Evolutionary conservation across 805 yeast genomes (phyloP).

Genomic region (Yamadazyma nakazawae): DNA sequence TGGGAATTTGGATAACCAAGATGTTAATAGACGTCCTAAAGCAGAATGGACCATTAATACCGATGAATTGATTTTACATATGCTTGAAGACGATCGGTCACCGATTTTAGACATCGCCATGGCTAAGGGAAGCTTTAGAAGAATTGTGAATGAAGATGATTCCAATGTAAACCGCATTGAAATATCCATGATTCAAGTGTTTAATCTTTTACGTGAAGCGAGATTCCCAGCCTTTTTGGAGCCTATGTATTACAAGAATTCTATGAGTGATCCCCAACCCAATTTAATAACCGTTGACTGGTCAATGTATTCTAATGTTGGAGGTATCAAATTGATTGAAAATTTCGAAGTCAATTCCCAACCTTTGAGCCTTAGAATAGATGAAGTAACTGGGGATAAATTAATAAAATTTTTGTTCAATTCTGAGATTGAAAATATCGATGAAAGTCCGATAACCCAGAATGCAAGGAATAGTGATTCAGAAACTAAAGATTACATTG

Average conservation of each 20-base stretch:
- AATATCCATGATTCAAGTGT: slow-evolving; percentile 36
- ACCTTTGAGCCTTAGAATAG: slow-evolving; percentile 38
- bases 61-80: slow-evolving; percentile 37
- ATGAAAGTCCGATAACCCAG: slow-evolving; percentile 19
- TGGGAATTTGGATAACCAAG: slow-evolving; percentile 26
- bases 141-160: slow-evolving; percentile 38
- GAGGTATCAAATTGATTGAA: slow-evolving; percentile 41
- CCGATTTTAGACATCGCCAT: slow-evolving; percentile 39
- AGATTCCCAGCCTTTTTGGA: slow-evolving; percentile 31
- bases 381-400: slow-evolving; percentile 37
- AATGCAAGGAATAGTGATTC: slow-evolving; percentile 5
- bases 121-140: slow-evolving; percentile 30
- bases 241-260: slow-evolving; percentile 18
- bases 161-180: slow-evolving; percentile 37
- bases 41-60: slow-evolving; percentile 37
- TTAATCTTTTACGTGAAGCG: slow-evolving; percentile 31
- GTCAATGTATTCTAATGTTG: slow-evolving; percentile 41
- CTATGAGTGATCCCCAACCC: not conserved
- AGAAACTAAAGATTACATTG: slow-evolving; percentile 11
- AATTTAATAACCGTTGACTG: slow-evolving; percentile 34
- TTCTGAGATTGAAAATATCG: slow-evolving; percentile 19
- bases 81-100: slow-evolving; percentile 38
- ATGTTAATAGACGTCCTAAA: slow-evolving; percentile 18
- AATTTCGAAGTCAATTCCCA: slow-evolving; percentile 33
- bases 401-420: slow-evolving; percentile 37